Evolutionary conservation across 225 moss, liverwort and hornwort species (phyloP), one percentile per base, ranked within the genome.

Genomic region (Takakia lepidozioides): DNA sequence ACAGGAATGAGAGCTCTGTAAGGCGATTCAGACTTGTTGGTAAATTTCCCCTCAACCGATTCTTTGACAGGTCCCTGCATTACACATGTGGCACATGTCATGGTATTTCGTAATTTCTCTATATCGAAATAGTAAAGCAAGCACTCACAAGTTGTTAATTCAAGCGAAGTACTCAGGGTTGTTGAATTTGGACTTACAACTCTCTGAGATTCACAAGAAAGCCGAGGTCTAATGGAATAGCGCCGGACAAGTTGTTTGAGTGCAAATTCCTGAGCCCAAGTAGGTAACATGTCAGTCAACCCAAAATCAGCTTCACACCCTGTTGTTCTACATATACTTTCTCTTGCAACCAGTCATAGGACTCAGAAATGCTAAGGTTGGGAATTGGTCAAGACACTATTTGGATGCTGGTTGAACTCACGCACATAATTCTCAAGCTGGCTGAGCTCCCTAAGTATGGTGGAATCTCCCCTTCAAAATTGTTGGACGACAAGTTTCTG

Each of bases 401-500:
- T 32, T n/a, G n/a, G 32, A 7, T 32, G 32, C 32, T 32, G 32
- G 8, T 7, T 32, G 8, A 32, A 32, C 19, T 39, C 45, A 77
- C 77, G 53, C 32, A 77, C 73, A 78, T 24, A 23, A n/a, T 62
- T 65, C 55, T 62, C 55, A 73, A 54, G 55, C 43, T 56, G 55
- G 55, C 56, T 44, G 65, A 73, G n/a, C 19, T 24, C 38, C 68
- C 61, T 49, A 58, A 78, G 36, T 27, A 39, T 15, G 62, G 40
- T 39, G 78, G 72, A 50, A 78, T 78, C 35, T 56, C 52, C 29
- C 73, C 71, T 38, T 65, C 52, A 58, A 78, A 73, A 51, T 56
- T 39, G 58, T 73, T 78, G 38, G 26, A 52, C 44, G 78, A 78
- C 35, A 78, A 59, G 48, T 73, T 59, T 59, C 78, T 78, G 73